These are phyloP conservation scores for Mucor plumbeus DNA, from an alignment of 371 early-diverging fungal genomes.

Conservation along the genomic window DNA sequence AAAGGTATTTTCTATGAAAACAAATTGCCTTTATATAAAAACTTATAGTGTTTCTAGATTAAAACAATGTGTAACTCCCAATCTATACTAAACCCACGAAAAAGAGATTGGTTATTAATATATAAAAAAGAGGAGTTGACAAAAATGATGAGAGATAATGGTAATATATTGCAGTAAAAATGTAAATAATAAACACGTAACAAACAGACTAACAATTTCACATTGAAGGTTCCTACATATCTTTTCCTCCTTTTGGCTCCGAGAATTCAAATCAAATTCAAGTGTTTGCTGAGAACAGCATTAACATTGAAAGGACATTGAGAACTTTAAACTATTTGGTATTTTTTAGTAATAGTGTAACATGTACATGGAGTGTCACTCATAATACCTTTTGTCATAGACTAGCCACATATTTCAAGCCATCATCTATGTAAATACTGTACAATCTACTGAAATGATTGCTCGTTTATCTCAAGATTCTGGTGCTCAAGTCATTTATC, in stretches of 20 bases:
- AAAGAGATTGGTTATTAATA: conserved; percentile 31
- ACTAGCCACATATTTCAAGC: conserved; percentile 38
- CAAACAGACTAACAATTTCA: background rate
- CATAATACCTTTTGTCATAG: conserved; percentile 7
- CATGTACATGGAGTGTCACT: background rate
- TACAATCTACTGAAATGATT: conserved; percentile 31
- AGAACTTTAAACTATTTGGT: conserved; percentile 77
- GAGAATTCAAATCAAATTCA: conserved; percentile 54
- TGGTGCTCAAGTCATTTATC: conserved; percentile 50
- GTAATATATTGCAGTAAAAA: background rate
- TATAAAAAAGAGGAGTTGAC: conserved; percentile 29
- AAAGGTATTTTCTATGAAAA: conserved; percentile 20
- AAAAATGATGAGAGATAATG: conserved; percentile 34
- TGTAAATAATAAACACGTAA: background rate
- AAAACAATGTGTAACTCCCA: conserved; percentile 33
- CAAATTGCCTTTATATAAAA: background rate
- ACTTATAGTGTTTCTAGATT: conserved; percentile 17
- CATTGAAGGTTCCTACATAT: conserved; percentile 19
- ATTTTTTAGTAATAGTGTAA: conserved; percentile 7
- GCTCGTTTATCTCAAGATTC: conserved; percentile 47
- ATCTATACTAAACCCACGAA: conserved; percentile 32
- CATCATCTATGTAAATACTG: conserved; percentile 31
- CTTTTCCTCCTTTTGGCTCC: conserved; percentile 25
- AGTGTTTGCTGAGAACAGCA: conserved; percentile 70
- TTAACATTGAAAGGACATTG: conserved; percentile 78